These are phyloP conservation scores for Telopea speciosissima DNA, from an alignment of 177 flowering plant species.

Conservation along the genomic window DNA sequence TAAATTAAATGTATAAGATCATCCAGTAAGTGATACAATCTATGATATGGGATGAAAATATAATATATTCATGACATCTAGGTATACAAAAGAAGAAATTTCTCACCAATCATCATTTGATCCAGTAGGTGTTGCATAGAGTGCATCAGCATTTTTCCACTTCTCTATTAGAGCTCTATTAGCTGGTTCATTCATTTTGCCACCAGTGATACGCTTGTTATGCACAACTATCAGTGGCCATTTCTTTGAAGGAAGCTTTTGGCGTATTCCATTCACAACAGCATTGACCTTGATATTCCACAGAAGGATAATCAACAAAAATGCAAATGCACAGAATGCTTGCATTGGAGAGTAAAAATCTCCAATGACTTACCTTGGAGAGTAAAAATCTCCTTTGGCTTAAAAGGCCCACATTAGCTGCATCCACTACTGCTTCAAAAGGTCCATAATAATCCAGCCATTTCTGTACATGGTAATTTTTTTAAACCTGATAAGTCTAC, in stretches of 20 bases:
- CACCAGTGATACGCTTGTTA: slow-evolving; percentile 59
- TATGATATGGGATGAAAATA: neutral
- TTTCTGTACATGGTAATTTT: slow-evolving; percentile 45
- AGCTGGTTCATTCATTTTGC: slow-evolving; percentile 48
- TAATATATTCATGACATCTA: neutral
- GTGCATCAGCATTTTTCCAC: slow-evolving; percentile 83
- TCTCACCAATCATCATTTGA: slow-evolving; percentile 95
- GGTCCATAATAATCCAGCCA: slow-evolving; percentile 92
- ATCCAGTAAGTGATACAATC: neutral
- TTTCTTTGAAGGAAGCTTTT: slow-evolving; percentile 70
- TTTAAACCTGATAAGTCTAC: slow-evolving; percentile 1
- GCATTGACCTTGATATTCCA: slow-evolving; percentile 49
- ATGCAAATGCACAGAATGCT: too few species aligned
- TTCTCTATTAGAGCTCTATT: slow-evolving; percentile 55
- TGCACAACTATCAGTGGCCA: slow-evolving; percentile 84
- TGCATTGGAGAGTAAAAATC: neutral
- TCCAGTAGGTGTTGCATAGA: slow-evolving; percentile 88
- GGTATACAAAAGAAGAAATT: slow-evolving; percentile 7
- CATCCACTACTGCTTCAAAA: slow-evolving; percentile 88
- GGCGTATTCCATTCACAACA: slow-evolving; percentile 74
- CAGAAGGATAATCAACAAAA: neutral
- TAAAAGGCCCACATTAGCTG: slow-evolving; percentile 78
- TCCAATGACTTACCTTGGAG: slow-evolving; percentile 41
- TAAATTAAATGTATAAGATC: neutral
- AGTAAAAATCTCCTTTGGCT: slow-evolving; percentile 52